These are phyloP conservation scores for Verticillium klebahnii DNA, from an alignment of 2,329 filamentous ascomycete species.

Conservation along the genomic window DNA sequence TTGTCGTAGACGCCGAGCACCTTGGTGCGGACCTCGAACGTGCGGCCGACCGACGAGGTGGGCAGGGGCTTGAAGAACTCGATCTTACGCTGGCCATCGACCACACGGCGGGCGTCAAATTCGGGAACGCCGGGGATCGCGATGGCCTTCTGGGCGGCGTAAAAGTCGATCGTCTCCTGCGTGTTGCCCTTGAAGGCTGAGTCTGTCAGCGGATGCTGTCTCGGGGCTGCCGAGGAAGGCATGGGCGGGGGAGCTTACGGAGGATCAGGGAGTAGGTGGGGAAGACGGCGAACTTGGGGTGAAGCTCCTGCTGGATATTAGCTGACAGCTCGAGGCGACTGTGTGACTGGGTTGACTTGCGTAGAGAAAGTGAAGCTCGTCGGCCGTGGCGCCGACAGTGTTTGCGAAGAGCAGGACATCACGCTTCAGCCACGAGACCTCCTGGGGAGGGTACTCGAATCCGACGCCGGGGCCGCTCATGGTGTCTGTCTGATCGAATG, in stretches of 20 bases:
- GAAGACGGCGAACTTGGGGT: constrained; percentile 82
- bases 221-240: not conserved
- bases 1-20: constrained; percentile 88
- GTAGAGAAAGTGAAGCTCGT: constrained; percentile 91
- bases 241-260: constrained; percentile 41
- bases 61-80: constrained; percentile 74
- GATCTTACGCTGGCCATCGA: constrained; percentile 81
- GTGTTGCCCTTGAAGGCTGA: constrained; percentile 70
- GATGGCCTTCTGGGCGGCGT: constrained; percentile 60
- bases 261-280: constrained; percentile 84
- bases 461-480: constrained; percentile 52
- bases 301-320: constrained; percentile 60
- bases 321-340: not conserved
- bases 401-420: constrained; percentile 87
- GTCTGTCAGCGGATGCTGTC: not conserved
- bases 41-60: constrained; percentile 61
- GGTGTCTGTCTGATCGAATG: not conserved
- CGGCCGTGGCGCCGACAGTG: constrained; percentile 77
- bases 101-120: constrained; percentile 68
- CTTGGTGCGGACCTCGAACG: constrained; percentile 72
- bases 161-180: constrained; percentile 81
- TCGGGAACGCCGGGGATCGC: constrained; percentile 73
- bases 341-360: constrained; percentile 41
- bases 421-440: constrained; percentile 82
- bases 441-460: constrained; percentile 71